Percentiles rank a stretch among this genome's conserved stretches.
Conservation (phyloP, 148 eudicot genomes). For the Amaranthus cruentus region DNA sequence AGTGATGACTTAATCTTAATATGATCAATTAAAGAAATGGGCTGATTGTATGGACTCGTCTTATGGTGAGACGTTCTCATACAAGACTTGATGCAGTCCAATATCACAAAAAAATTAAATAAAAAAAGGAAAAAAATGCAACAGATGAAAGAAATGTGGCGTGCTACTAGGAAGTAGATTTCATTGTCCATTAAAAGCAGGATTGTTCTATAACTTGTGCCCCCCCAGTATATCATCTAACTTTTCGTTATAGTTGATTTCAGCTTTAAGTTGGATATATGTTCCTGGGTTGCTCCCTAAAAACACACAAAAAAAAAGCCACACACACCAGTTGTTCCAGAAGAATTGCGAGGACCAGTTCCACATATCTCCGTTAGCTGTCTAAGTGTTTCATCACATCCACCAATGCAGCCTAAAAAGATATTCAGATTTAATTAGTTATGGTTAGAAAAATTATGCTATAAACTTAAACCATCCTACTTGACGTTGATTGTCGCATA, state of each 20-base stretch:
- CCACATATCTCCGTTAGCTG: constrained; percentile 85
- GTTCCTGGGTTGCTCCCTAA: background rate
- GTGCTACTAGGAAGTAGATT: no score
- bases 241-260: background rate
- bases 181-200: background rate
- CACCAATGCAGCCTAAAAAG: constrained; percentile 79
- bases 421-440: constrained; percentile 5
- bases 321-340: constrained; percentile 49
- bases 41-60: no score
- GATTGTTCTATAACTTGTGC: background rate
- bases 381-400: constrained; percentile 78
- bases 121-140: no score
- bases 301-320: background rate
- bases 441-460: background rate
- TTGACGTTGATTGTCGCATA: no score
- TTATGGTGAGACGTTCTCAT: no score
- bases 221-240: background rate
- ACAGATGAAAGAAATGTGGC: no score
- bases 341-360: constrained; percentile 68
- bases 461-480: no score
- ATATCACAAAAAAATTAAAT: no score
- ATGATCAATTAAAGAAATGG: no score
- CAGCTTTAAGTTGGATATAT: background rate
- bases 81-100: no score
- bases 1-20: no score